A percentile compares a stretch with the other conserved stretches of the same genome.
phyloP scores from a whole-genome alignment of 768 basidiomycete species.

The Terana coerulea region DNA sequence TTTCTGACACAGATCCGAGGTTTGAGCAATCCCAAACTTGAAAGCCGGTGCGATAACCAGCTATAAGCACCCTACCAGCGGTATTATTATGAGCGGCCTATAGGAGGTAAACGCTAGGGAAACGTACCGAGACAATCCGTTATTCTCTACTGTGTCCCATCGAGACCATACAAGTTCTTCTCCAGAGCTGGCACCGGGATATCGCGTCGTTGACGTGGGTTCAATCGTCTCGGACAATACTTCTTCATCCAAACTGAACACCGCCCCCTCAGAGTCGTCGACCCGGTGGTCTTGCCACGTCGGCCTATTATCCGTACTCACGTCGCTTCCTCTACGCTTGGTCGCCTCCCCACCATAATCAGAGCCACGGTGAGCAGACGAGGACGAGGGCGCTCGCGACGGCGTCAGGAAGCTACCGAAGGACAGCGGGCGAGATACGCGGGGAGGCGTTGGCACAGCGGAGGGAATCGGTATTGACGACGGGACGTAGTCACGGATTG shows the following conservation, averaged over 20 bases:
- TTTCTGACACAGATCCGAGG: conserved; percentile 45
- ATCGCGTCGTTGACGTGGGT: conserved; percentile 14
- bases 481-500: conserved; percentile 52
- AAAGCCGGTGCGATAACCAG: conserved; percentile 50
- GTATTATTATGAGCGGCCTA: neutral
- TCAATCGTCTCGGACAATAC: neutral
- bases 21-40: conserved; percentile 63
- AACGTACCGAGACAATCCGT: conserved; percentile 15
- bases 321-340: conserved; percentile 19
- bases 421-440: conserved; percentile 45
- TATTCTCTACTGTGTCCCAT: conserved; percentile 35
- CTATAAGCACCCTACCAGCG: conserved; percentile 44
- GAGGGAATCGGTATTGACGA: conserved; percentile 46
- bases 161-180: conserved; percentile 42
- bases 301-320: neutral
- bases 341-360: conserved; percentile 12
- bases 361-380: conserved; percentile 12
- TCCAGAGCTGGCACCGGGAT: conserved; percentile 25
- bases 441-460: conserved; percentile 44
- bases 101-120: neutral
- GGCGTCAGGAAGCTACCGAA: conserved; percentile 41
- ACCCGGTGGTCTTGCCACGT: neutral
- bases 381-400: conserved; percentile 12
- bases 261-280: conserved; percentile 13
- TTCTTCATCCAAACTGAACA: conserved; percentile 27